Base-by-base conservation (phyloP, 2,329 filamentous ascomycete species). In the Ceratocystis diversiconidia region DNA sequence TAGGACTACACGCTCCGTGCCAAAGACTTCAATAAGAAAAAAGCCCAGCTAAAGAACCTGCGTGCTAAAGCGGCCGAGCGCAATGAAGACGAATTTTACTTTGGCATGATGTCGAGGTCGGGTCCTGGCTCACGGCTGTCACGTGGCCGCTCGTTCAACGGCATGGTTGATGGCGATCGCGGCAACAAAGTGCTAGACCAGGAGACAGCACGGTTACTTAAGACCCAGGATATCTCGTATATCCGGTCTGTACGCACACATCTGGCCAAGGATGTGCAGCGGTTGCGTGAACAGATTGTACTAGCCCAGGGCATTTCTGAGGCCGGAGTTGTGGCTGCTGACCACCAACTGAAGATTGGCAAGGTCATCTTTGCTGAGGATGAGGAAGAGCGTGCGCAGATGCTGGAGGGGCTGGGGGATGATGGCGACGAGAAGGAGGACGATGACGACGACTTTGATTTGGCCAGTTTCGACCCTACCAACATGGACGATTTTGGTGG, bases 81-180 rank as follows among this genome's bases (percentile, higher is more conserved):
- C 70, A 88, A 88, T 74, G 85, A 87, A 63, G 85, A 88, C 81
- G 85, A 88, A 72, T 88, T 88, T 75, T 87, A 86, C 76, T 86
- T 83, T 71, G 84, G 83, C 68, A 88, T 88, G 85, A 76, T 87
- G 71, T 82, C 81, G 69, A 82, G 82, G 68, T 78, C 79, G 66
- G 83, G 83, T 8, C 80, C 83, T 3, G 79, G 80, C 5, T 78
- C 78, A 5, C 74, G 74, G 19, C 71, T 82, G 48, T 76, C 79
- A 69, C 76, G 73, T 69, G 83, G 77, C 65, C 81, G 78, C 71
- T 74, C 73, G 55, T 83, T 80, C 76, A 79, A 75, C 1, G 84
- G 84, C 43, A 82, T 78, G 0, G 79, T 85, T 0, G 76, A 79
- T 66, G 83, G 81, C 61, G 81, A 85, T 71, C 77, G 83, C 62